Evolutionary conservation across 306 rosid genomes (phyloP), one percentile per base, ranked within the genome.

Genomic region (Sicyos edulis): DNA sequence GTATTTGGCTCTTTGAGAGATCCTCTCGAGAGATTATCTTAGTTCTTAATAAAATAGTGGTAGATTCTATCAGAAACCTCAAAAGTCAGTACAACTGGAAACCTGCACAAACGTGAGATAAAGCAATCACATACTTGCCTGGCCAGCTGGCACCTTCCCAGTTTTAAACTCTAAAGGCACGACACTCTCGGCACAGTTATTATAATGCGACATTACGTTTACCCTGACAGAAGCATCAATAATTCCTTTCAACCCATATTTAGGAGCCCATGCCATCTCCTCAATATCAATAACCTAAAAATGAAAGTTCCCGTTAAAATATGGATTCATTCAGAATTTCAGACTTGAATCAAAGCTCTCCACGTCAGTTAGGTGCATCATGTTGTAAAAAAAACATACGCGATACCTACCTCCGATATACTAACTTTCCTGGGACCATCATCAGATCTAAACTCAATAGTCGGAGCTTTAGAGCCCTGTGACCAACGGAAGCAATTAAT

Each of bases 191-290:
- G 78, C 74, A 26, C 49, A 74, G 75, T 80, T 86, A 81, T 62
- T 71, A 59, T 74, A 82, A 73, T 70, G 66, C 70, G 85, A 82
- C 60, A 51, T 76, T 26, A 90, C 80, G 57, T 75, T 83, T 78
- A 88, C 96, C 74, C 87, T 84, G 61, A 92, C 81, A 6, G 98
- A 90, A 80, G 98, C 96, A 86, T 92, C 98, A 83, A 92, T 90
- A 89, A 86, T 87, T 80, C 98, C 98, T 82, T 92, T 92, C 83
- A 92, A 75, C 77, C 98, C 98, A 77, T 88, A 92, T 78, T 80
- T 90, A 53, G 98, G 93, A 66, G 96, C 93, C 98, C 98, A 92
- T 56, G 96, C 89, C 96, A 92, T 88, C 85, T 92, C 98, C 86
- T 92, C 98, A 74, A 92, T 92, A 80, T 92, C 98, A 79, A 82